Evolutionary conservation across 129 eudicot genomes (phyloP), one percentile per base, ranked within the genome.

Genomic region (Centrapalus pauciflorus): DNA sequence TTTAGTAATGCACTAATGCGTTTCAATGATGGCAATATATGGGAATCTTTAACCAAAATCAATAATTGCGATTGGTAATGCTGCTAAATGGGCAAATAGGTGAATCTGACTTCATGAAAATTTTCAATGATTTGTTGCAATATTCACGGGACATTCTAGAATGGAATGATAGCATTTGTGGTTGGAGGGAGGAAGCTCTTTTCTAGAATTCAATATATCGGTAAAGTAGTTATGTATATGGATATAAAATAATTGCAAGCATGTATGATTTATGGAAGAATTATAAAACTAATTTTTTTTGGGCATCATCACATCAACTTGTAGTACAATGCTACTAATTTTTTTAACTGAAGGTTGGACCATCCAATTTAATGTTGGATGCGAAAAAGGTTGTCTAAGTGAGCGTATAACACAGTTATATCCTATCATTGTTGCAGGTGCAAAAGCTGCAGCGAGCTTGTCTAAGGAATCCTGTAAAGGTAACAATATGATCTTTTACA

Each of bases 381-480:
- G n/a, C n/a, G n/a, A n/a, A n/a, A n/a, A n/a, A 17, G 54, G 3
- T 48, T 48, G 16, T 48, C 7, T 8, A 23, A 48, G 54, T 17
- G 12, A 45, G 7, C 19, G 8, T 48, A 48, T 48, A 48, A 48
- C 4, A 24, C 11, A 14, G 54, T 11, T 14, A 48, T 48, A n/a
- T 48, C 19, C 28, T 49, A 13, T 32, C 40, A 41, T 21, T 77
- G 48, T 34, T 71, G 49, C 89, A 88, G 98, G 98, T 92, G 72
- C 72, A 83, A 78, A 93, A 93, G 84, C 88, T 93, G 54, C 87
- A 93, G 67, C 77, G 90, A 80, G 96, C 96, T 56, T 93, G 99
- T 74, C 55, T 93, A 13, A 82, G 85, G 61, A 84, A 89, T 67
- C 96, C 99, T 32, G 99, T 93, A 28, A 86, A 84, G 95, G 96